Evolutionary conservation across 768 basidiomycete species (phyloP).

Genomic region (Tricholoma sp.): DNA sequence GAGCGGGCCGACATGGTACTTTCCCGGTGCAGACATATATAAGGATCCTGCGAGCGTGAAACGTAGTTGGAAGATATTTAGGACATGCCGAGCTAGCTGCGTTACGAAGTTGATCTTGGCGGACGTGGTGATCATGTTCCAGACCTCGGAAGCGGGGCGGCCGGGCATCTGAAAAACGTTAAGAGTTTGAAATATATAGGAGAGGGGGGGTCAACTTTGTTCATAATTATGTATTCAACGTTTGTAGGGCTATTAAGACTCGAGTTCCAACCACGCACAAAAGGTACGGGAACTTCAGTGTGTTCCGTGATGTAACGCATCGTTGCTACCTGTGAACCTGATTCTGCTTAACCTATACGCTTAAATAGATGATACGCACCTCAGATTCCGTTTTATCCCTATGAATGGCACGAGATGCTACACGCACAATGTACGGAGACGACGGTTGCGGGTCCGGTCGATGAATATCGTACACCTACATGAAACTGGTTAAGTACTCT

Average conservation of each 20-base stretch:
- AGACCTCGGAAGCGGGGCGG: background rate
- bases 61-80: background rate
- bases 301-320: background rate
- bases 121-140: background rate
- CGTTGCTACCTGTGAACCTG: background rate
- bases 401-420: background rate
- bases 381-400: constrained; percentile 1
- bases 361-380: background rate
- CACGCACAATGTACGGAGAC: background rate
- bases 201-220: background rate
- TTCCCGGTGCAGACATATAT: background rate
- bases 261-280: background rate
- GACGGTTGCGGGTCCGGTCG: background rate
- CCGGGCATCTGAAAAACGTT: background rate
- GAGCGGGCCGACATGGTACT: background rate
- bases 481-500: no score
- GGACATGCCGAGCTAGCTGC: background rate
- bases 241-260: background rate
- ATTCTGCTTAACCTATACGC: background rate
- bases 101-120: background rate
- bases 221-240: background rate
- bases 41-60: background rate
- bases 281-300: background rate
- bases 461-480: background rate
- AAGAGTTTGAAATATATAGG: no score